Evolutionary conservation across 2,329 filamentous ascomycete genomes (phyloP), one percentile per base, ranked within the genome.

Genomic region (Kalmusia sp.): DNA sequence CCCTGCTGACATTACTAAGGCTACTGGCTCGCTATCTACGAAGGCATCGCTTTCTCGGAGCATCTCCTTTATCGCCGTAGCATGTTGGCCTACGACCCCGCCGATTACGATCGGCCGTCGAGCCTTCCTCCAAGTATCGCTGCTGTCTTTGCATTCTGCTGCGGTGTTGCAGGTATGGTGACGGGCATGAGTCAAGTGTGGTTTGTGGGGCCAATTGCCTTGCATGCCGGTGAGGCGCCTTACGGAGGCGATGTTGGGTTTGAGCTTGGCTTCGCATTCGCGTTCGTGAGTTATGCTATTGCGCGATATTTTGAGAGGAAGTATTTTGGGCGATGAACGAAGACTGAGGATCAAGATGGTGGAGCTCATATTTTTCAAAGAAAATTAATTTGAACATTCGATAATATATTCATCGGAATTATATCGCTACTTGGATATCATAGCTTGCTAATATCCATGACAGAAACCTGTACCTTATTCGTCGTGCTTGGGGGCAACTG

Each of bases 11-110:
- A 3, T 2, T 11, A 65, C 55, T 65, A 74, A 64, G 84, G 84
- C 2, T 92, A 91, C 77, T 92, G 89, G 88, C 80, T 91, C 1
- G 85, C 87, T 41, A 89, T 91, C 63, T 92, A 91, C 75, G 83
- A 85, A 58, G 87, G 83, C 40, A 84, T 91, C 57, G 78, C 83
- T 1, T 69, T 91, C 15, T 77, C 80, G 1, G 88, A 91, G 50
- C 88, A 91, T 73, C 83, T 90, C 64, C 63, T 89, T 67, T 91
- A 88, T 79, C 84, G 84, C 64, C 80, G 83, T 21, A 84, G 85
- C 2, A 83, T 88, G 59, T 49, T 57, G 2, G 85, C 84, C 7
- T 91, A 91, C 69, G 68, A 74, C n/a, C 75, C 82, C 0, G 80
- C 83, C 35, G 70, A 81, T 57, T 90, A 88, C 69, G 81, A 86